Conservation (phyloP, 192 early-diverging fungal genomes). For the Backusella morwellensis region DNA sequence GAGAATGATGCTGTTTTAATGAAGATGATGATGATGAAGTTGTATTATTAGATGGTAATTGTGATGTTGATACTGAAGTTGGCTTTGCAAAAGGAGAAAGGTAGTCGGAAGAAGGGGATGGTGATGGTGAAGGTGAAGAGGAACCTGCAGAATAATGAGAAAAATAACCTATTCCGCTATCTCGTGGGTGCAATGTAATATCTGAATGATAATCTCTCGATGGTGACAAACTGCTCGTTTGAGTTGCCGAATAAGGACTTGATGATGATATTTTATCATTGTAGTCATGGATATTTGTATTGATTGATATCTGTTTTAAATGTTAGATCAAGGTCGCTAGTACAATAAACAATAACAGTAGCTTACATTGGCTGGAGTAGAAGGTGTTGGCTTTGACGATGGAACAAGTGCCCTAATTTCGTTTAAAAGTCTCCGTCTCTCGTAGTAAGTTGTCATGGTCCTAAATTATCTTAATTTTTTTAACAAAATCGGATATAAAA, state of each 20-base stretch:
- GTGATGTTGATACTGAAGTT: neutral
- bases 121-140: constrained; percentile 15
- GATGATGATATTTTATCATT: neutral
- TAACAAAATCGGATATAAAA: constrained; percentile 6
- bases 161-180: constrained; percentile 14
- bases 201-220: constrained; percentile 6
- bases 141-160: neutral
- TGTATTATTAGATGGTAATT: neutral
- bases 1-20: constrained; percentile 11
- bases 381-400: neutral
- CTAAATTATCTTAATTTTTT: constrained; percentile 9
- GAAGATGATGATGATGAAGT: neutral
- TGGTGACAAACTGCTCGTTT: neutral
- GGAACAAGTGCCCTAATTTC: constrained; percentile 28
- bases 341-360: neutral
- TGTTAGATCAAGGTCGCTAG: neutral
- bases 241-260: constrained; percentile 1
- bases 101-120: constrained; percentile 11
- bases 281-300: constrained; percentile 22
- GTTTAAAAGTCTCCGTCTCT: constrained; percentile 32
- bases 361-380: constrained; percentile 19
- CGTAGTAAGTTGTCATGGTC: constrained; percentile 34
- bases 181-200: neutral
- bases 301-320: constrained; percentile 20
- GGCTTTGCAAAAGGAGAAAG: neutral